Evolutionary conservation across 2,329 filamentous ascomycete genomes (phyloP), one percentile per base, ranked within the genome.

Genomic region (Verticillium albo-atrum): DNA sequence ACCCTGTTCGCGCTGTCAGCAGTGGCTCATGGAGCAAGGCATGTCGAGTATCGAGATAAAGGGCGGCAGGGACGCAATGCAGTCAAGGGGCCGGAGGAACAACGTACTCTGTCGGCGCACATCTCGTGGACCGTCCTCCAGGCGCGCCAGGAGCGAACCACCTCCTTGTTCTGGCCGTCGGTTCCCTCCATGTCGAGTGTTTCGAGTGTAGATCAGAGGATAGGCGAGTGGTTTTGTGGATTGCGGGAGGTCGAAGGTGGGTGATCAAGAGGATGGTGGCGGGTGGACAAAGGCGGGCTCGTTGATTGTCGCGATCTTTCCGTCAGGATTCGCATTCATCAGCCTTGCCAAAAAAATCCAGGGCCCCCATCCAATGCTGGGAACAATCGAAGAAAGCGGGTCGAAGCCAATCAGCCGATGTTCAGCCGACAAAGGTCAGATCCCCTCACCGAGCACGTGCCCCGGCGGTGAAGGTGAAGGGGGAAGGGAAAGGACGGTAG

Each of bases 41-140:
- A n/a, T n/a, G n/a, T n/a, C n/a, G n/a, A n/a, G n/a, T n/a, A n/a
- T n/a, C n/a, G n/a, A n/a, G n/a, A n/a, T n/a, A n/a, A n/a, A n/a
- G n/a, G 10, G 10, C 6, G 23, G 23, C 15, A 52, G 10, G 57
- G 27, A n/a, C n/a, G n/a, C n/a, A n/a, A n/a, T n/a, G n/a, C n/a
- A n/a, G n/a, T n/a, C n/a, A n/a, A n/a, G n/a, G n/a, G n/a, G n/a
- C n/a, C n/a, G n/a, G n/a, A 37, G 20, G 30, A 30, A 59, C 26
- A 54, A 14, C 89, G 69, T 85, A 97, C 93, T 74, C 94, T 81
- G 75, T 98, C 95, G 63, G 85, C 82, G 68, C 95, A 89, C 94
- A 99, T 96, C 82, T 99, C 91, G 75, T 96, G 92, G 55, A 92
- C 88, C 9, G 95, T 99, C 76, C 88, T 87, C 86, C 91, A 96